phyloP scores from a whole-genome alignment of 768 basidiomycete species.

The Panellus pusillus region DNA sequence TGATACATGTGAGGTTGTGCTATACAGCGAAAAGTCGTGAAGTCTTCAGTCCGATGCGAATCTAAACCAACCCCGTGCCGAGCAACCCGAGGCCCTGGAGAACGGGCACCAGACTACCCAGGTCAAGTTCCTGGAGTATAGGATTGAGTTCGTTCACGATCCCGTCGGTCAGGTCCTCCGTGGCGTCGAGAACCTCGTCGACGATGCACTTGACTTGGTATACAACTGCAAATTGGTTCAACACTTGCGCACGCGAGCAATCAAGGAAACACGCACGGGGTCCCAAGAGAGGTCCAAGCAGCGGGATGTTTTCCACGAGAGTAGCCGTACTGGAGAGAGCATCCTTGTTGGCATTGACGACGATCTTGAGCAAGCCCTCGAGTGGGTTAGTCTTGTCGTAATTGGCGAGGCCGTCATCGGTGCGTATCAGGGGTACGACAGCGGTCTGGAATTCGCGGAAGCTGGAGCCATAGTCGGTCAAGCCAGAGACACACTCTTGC shows the following conservation, averaged over 20 bases:
- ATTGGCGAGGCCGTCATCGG: constrained; percentile 52
- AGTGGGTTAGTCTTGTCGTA: constrained; percentile 45
- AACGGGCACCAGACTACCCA: neutral
- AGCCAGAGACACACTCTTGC: constrained; percentile 34
- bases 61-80: neutral
- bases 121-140: constrained; percentile 28
- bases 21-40: neutral
- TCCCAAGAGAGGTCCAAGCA: constrained; percentile 50
- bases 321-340: constrained; percentile 32
- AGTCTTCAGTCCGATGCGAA: neutral
- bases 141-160: constrained; percentile 43
- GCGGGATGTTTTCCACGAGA: constrained; percentile 41
- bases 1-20: constrained; percentile 10
- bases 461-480: constrained; percentile 36
- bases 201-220: constrained; percentile 62
- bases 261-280: constrained; percentile 45
- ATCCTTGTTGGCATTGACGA: constrained; percentile 51
- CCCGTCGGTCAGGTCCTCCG: constrained; percentile 51
- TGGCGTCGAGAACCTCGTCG: constrained; percentile 47
- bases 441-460: constrained; percentile 32
- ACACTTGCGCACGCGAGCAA: constrained; percentile 2
- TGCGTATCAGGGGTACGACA: constrained; percentile 33
- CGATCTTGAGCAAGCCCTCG: constrained; percentile 49
- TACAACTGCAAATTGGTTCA: constrained; percentile 41
- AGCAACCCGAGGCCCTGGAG: too few relatives aligned